These are phyloP conservation scores for Penicillium robsamsonii DNA, from an alignment of 495 filamentous ascomycete species.

Conservation along the genomic window DNA sequence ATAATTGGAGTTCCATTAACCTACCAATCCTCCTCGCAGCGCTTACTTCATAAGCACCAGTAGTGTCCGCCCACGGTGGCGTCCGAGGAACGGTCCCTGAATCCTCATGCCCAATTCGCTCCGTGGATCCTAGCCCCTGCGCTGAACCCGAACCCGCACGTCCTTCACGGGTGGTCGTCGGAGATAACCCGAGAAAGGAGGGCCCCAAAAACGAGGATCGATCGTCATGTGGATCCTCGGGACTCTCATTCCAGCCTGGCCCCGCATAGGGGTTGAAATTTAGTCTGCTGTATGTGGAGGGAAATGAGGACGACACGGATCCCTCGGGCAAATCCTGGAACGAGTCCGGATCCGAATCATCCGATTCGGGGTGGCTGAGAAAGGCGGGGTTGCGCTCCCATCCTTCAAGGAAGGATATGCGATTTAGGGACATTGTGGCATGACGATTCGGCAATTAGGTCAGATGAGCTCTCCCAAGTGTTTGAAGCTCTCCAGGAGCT, in stretches of 20 bases:
- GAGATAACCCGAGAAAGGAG: slow-evolving; percentile 19
- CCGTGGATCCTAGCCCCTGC: background rate
- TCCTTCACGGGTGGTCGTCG: slow-evolving; percentile 26
- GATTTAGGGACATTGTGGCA: slow-evolving; percentile 29
- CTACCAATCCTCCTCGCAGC: slow-evolving; percentile 61
- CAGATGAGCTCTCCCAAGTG: background rate
- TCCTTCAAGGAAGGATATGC: slow-evolving; percentile 42
- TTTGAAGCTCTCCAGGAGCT: background rate
- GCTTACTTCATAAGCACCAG: slow-evolving; percentile 69
- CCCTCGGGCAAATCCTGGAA: slow-evolving; percentile 38
- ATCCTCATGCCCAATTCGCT: background rate
- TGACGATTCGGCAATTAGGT: background rate
- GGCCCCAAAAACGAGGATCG: slow-evolving; percentile 24
- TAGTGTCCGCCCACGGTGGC: slow-evolving; percentile 39
- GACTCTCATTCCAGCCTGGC: slow-evolving; percentile 37
- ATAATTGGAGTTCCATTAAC: slow-evolving; percentile 15
- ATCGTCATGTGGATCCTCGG: slow-evolving; percentile 34
- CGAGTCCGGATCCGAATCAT: slow-evolving; percentile 14
- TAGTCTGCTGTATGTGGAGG: slow-evolving; percentile 39
- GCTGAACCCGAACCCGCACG: slow-evolving; percentile 6
- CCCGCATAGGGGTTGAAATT: slow-evolving; percentile 49
- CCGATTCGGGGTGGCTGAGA: slow-evolving; percentile 22
- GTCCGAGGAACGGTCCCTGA: slow-evolving; percentile 14
- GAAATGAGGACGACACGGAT: slow-evolving; percentile 43
- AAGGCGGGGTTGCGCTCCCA: slow-evolving; percentile 46